These are phyloP conservation scores for Xylaria sp. DNA, from an alignment of 2,329 filamentous ascomycete species.

Conservation along the genomic window DNA sequence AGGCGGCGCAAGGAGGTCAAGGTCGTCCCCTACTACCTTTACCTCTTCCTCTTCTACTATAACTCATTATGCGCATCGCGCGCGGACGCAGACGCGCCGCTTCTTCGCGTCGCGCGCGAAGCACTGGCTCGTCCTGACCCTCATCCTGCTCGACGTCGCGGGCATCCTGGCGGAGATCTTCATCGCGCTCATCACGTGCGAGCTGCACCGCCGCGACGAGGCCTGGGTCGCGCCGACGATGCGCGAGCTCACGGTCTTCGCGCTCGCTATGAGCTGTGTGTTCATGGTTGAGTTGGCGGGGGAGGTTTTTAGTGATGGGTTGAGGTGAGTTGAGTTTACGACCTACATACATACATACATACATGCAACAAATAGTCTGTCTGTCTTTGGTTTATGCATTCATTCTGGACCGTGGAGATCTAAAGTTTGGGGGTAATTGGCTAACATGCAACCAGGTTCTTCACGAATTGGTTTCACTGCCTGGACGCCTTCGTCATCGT, in stretches of 20 bases:
- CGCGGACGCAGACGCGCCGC: constrained; percentile 35
- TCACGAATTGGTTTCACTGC: constrained; percentile 68
- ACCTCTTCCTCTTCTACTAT: not conserved
- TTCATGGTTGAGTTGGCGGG: constrained; percentile 72
- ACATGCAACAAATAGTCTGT: too few species aligned
- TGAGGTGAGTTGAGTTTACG: constrained; percentile 60
- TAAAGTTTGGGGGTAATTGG: not conserved
- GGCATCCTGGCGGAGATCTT: constrained; percentile 61
- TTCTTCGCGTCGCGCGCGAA: constrained; percentile 54
- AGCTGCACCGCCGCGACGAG: constrained; percentile 54
- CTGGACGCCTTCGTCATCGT: constrained; percentile 74
- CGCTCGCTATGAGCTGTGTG: constrained; percentile 70
- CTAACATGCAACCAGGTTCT: constrained; percentile 58
- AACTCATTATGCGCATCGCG: constrained; percentile 18
- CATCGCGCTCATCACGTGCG: constrained; percentile 61
- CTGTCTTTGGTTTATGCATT: not conserved
- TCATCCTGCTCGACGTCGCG: constrained; percentile 59
- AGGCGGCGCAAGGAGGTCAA: too few species aligned
- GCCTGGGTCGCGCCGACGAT: constrained; percentile 56
- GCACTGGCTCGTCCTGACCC: constrained; percentile 58
- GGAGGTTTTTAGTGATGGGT: constrained; percentile 71
- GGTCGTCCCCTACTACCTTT: too few species aligned
- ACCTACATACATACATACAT: too few species aligned
- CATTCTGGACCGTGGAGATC: not conserved
- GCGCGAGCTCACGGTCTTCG: constrained; percentile 59